Evolutionary conservation across 75 land plant genomes (phyloP).

Genomic region (Cupressus sempervirens): DNA sequence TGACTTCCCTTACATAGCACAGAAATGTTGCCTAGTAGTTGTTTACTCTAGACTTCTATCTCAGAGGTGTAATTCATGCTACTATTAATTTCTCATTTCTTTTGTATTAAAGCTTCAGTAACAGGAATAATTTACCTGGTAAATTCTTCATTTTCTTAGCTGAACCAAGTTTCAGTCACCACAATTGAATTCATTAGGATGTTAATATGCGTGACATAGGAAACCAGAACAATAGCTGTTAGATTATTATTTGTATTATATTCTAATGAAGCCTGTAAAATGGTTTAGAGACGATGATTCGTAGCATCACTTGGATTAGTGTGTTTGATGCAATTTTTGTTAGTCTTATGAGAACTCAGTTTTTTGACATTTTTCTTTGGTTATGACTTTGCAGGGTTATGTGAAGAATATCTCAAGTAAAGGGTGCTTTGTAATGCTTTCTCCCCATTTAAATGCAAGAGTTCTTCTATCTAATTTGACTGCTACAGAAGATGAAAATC

Average conservation of each 20-base stretch:
- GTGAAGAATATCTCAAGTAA: constrained; percentile 69
- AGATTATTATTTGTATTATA: background rate
- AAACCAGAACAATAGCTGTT: background rate
- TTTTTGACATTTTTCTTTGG: background rate
- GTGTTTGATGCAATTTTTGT: background rate
- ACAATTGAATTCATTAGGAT: background rate
- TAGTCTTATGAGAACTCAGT: background rate
- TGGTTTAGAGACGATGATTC: background rate
- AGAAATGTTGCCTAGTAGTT: no score
- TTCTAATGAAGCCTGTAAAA: background rate
- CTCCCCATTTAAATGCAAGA: constrained; percentile 78
- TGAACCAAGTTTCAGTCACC: background rate
- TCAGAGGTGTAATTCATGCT: no score
- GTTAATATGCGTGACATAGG: background rate
- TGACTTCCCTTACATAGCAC: no score
- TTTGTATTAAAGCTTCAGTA: no score
- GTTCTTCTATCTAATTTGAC: constrained; percentile 72
- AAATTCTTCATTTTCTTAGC: background rate
- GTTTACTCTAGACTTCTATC: no score
- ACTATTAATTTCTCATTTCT: no score
- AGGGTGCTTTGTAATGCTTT: constrained; percentile 83
- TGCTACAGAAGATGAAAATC: constrained; percentile 55
- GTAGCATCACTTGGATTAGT: background rate
- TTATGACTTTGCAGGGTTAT: constrained; percentile 58
- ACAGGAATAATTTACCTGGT: background rate